Evolutionary conservation across 163 green algal genomes (phyloP).

Genomic region (Trebouxiophyceae sp.): DNA sequence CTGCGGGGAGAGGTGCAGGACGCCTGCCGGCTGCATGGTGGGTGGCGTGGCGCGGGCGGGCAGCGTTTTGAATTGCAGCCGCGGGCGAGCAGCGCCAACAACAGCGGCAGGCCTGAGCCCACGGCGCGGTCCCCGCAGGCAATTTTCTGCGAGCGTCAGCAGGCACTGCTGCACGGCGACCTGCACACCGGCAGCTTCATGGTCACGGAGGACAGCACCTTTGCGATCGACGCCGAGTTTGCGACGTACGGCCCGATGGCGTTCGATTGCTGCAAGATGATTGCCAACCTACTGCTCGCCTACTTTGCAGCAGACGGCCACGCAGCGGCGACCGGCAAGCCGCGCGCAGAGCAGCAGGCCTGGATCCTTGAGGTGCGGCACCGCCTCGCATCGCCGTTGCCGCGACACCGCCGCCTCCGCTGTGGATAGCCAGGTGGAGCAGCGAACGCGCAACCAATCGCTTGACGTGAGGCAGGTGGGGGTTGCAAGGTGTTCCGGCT

Average conservation of each 20-base stretch:
- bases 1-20: too few relatives aligned
- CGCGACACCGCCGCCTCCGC: too few relatives aligned
- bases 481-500: too few relatives aligned
- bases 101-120: too few relatives aligned
- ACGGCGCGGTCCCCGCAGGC: slow-evolving; percentile 36
- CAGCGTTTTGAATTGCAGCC: too few relatives aligned
- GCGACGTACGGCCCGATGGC: slow-evolving; percentile 90
- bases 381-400: too few relatives aligned
- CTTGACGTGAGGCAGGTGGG: too few relatives aligned
- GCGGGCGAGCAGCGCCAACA: too few relatives aligned
- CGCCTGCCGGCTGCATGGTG: too few relatives aligned
- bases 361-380: slow-evolving; percentile 60
- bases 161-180: slow-evolving; percentile 94
- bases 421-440: too few relatives aligned
- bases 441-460: too few relatives aligned
- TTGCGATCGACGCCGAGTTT: slow-evolving; percentile 77
- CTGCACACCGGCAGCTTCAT: slow-evolving; percentile 95
- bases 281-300: slow-evolving; percentile 86
- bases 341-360: slow-evolving; percentile 31
- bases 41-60: too few relatives aligned
- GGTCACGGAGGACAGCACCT: slow-evolving; percentile 44
- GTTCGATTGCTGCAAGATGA: slow-evolving; percentile 94
- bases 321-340: neutral
- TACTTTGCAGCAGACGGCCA: slow-evolving; percentile 83
- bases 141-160: slow-evolving; percentile 55